phyloP scores from a whole-genome alignment of 2,329 filamentous ascomycete species.

The Aspergillus hiratsukae region DNA sequence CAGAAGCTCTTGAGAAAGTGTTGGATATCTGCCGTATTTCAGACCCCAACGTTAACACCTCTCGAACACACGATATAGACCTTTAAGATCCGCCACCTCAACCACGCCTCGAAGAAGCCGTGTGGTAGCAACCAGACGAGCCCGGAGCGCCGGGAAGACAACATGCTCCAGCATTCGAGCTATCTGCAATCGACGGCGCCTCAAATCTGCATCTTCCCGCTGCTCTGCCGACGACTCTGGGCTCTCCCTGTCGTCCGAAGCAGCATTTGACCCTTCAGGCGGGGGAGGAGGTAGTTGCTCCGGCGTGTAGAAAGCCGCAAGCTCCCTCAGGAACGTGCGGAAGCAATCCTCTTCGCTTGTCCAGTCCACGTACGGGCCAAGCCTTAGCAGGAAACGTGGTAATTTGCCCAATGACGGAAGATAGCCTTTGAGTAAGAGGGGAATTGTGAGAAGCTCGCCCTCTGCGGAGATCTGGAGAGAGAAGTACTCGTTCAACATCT shows the following conservation, averaged over 20 bases:
- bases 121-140: constrained; percentile 75
- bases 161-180: constrained; percentile 73
- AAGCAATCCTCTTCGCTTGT: constrained; percentile 80
- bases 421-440: constrained; percentile 84
- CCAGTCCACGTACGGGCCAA: constrained; percentile 90
- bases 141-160: constrained; percentile 84
- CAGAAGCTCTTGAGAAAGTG: neutral
- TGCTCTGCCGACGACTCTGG: constrained; percentile 20
- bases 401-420: constrained; percentile 80
- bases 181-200: constrained; percentile 61
- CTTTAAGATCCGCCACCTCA: constrained; percentile 88
- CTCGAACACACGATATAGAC: constrained; percentile 91
- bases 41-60: constrained; percentile 58
- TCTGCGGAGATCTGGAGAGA: constrained; percentile 73
- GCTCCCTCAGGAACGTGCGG: constrained; percentile 73
- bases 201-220: constrained; percentile 45
- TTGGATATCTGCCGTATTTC: neutral
- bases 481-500: constrained; percentile 94
- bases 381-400: constrained; percentile 77
- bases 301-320: constrained; percentile 86
- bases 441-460: constrained; percentile 73
- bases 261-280: neutral
- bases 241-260: constrained; percentile 5
- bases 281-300: constrained; percentile 65
- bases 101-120: constrained; percentile 71